Conservation (phyloP, 164 flowering plant genomes). For the Paratinospora sagittata region DNA sequence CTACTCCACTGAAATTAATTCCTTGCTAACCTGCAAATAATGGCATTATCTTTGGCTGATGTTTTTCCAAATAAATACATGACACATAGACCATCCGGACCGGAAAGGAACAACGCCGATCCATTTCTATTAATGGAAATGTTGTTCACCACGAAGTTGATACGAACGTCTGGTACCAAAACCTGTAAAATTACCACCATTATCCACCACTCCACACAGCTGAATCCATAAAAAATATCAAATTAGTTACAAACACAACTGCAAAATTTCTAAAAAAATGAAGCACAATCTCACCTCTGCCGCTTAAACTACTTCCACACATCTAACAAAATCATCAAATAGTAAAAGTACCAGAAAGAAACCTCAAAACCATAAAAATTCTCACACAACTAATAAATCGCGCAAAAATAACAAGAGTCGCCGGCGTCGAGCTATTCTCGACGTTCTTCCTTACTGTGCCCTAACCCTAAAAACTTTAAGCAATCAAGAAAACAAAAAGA, state of each 20-base stretch:
- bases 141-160: constrained; percentile 44
- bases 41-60: constrained; percentile 39
- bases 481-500: neutral
- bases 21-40: constrained; percentile 57
- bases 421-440: neutral
- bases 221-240: neutral
- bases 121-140: constrained; percentile 69
- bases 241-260: neutral
- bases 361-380: too few species aligned
- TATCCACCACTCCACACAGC: constrained; percentile 7
- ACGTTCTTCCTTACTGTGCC: neutral
- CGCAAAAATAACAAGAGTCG: neutral
- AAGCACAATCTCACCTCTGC: too few species aligned
- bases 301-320: too few species aligned
- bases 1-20: neutral
- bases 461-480: constrained; percentile 8
- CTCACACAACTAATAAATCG: neutral
- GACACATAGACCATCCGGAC: constrained; percentile 48
- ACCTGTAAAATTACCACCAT: constrained; percentile 37
- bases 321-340: too few species aligned
- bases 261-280: too few species aligned
- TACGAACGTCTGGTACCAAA: constrained; percentile 45
- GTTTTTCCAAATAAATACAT: constrained; percentile 64
- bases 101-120: constrained; percentile 55
- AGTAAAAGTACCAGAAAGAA: too few species aligned